These are phyloP conservation scores for Chaetomiaceae sp. DNA, from an alignment of 2,329 filamentous ascomycete genomes.

Conservation along the genomic window DNA sequence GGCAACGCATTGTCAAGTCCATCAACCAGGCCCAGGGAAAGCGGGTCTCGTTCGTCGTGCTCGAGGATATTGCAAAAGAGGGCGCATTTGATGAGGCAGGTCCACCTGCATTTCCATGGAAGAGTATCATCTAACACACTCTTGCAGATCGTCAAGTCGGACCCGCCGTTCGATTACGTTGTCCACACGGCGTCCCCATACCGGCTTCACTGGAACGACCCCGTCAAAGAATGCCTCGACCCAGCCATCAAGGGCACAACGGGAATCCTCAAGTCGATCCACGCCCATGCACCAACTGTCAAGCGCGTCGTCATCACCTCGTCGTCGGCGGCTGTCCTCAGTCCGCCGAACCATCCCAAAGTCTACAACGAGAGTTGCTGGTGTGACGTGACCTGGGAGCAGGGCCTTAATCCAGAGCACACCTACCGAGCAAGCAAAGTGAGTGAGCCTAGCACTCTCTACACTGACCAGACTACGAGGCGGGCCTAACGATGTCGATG, in stretches of 20 bases:
- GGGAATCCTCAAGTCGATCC: slow-evolving; percentile 46
- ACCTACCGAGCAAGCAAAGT: slow-evolving; percentile 45
- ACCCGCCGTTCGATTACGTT: slow-evolving; percentile 63
- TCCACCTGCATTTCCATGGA: too few species aligned
- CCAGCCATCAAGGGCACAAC: slow-evolving; percentile 52
- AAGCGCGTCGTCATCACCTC: slow-evolving; percentile 58
- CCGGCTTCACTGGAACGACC: slow-evolving; percentile 58
- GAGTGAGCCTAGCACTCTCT: too few species aligned
- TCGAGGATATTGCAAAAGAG: slow-evolving; percentile 66
- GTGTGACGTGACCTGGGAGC: slow-evolving; percentile 36
- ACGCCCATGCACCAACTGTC: slow-evolving; percentile 45
- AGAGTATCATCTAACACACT: not conserved
- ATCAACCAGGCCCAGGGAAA: slow-evolving; percentile 41
- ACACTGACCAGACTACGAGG: too few species aligned
- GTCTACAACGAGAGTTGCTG: slow-evolving; percentile 40
- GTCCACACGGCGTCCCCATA: slow-evolving; percentile 73
- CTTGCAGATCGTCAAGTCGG: slow-evolving; percentile 38
- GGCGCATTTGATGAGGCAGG: slow-evolving; percentile 61
- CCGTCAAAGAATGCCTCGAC: slow-evolving; percentile 46
- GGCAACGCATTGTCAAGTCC: slow-evolving; percentile 39
- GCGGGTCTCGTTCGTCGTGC: slow-evolving; percentile 47
- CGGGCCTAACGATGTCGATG: too few species aligned
- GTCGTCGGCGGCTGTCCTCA: slow-evolving; percentile 43
- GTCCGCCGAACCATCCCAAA: slow-evolving; percentile 34
- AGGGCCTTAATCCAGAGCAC: slow-evolving; percentile 31